A percentile compares a stretch with the other conserved stretches of the same genome.
Evolutionary conservation across 805 yeast species (phyloP).

Genomic region (Dipodascus albidus): DNA sequence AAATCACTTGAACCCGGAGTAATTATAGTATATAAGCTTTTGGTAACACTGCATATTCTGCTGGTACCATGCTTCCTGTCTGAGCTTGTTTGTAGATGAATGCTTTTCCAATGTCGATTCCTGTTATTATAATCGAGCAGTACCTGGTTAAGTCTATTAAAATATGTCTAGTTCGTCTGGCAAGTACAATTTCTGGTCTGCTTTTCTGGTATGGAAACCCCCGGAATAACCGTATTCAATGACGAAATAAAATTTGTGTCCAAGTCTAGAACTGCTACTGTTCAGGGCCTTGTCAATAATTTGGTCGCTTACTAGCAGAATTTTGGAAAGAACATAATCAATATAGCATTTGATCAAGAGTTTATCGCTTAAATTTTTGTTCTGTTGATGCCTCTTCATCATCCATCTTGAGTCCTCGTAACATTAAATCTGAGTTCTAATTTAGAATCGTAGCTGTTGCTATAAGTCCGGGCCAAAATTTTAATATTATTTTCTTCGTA

Average conservation of each 20-base stretch:
- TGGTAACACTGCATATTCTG: constrained; percentile 61
- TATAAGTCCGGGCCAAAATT: not conserved
- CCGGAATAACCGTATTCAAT: too few relatives aligned
- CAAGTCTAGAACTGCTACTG: not conserved
- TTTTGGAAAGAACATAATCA: not conserved
- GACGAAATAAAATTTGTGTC: not conserved
- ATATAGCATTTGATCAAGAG: not conserved
- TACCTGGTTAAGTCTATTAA: constrained; percentile 43
- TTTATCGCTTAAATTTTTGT: not conserved
- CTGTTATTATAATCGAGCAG: constrained; percentile 68
- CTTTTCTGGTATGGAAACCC: too few relatives aligned
- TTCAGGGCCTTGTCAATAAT: not conserved
- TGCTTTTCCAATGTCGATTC: constrained; percentile 96
- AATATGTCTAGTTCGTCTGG: too few relatives aligned
- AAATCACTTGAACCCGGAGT: constrained; percentile 86
- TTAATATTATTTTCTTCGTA: not conserved
- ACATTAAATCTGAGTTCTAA: not conserved
- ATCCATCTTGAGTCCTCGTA: not conserved
- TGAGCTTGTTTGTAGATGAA: constrained; percentile 85
- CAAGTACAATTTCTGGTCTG: too few relatives aligned
- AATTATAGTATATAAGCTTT: constrained; percentile 89
- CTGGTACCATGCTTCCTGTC: constrained; percentile 83
- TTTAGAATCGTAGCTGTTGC: not conserved
- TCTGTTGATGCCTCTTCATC: too few relatives aligned
- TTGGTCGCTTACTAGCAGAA: not conserved